Conservation (phyloP, 2,329 filamentous ascomycete genomes). For the Ascocoryne sarcoides region DNA sequence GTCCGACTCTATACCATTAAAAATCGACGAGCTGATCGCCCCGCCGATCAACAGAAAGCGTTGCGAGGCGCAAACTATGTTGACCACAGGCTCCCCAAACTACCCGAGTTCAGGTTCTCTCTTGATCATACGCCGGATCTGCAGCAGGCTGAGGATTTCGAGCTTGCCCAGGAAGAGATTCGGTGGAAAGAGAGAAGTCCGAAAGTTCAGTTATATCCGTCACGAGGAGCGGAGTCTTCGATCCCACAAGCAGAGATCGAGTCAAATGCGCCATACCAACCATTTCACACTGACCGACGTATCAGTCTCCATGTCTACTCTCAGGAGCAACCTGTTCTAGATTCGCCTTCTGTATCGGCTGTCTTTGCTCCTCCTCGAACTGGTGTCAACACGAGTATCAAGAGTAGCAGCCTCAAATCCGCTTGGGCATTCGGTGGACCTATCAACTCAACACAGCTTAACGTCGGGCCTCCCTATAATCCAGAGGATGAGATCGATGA, state of each 20-base stretch:
- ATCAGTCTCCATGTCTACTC: slow-evolving; percentile 67
- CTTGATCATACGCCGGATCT: slow-evolving; percentile 47
- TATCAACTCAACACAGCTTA: slow-evolving; percentile 42
- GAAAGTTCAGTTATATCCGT: slow-evolving; percentile 9
- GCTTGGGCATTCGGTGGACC: slow-evolving; percentile 54
- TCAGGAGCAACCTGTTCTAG: slow-evolving; percentile 6
- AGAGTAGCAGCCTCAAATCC: slow-evolving; percentile 6
- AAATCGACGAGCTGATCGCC: slow-evolving; percentile 40
- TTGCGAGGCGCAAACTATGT: slow-evolving; percentile 27
- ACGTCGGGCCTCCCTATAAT: slow-evolving; percentile 39
- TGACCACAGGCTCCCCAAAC: slow-evolving; percentile 57
- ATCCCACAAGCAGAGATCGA: slow-evolving; percentile 82
- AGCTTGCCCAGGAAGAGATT: slow-evolving; percentile 23
- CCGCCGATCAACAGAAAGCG: slow-evolving; percentile 48
- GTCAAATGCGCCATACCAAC: slow-evolving; percentile 89
- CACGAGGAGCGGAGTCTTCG: slow-evolving; percentile 44
- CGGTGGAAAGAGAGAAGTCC: slow-evolving; percentile 32
- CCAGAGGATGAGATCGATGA: slow-evolving; percentile 44
- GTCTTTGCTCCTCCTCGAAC: slow-evolving; percentile 20
- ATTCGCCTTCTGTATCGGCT: slow-evolving; percentile 21
- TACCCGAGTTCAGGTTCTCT: slow-evolving; percentile 51
- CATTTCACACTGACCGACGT: slow-evolving; percentile 85
- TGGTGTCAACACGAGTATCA: slow-evolving; percentile 5
- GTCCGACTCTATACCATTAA: slow-evolving; percentile 50
- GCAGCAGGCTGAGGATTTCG: slow-evolving; percentile 33